Evolutionary conservation across 768 basidiomycete genomes (phyloP).

Genomic region (Piloderma croceum): DNA sequence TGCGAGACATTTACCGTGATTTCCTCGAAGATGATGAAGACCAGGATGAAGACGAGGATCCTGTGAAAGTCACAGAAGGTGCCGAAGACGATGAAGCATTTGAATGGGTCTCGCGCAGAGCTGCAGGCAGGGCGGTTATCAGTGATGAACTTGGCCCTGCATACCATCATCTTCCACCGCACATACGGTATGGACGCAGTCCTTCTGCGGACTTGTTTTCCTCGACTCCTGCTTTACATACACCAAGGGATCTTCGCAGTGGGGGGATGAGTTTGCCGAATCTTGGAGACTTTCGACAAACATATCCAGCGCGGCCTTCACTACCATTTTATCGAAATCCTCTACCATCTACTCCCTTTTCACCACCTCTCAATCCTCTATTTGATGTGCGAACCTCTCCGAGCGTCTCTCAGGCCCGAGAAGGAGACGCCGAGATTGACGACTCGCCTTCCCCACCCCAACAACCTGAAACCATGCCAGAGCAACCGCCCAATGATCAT

Average conservation of each 20-base stretch:
- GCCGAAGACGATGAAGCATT: constrained; percentile 71
- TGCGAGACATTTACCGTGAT: constrained; percentile 91
- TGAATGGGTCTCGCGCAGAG: constrained; percentile 75
- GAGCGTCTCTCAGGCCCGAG: constrained; percentile 9
- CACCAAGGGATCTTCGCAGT: constrained; percentile 42
- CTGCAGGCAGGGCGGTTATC: constrained; percentile 49
- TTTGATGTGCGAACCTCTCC: constrained; percentile 12
- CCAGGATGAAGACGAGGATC: constrained; percentile 28
- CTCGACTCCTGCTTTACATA: constrained; percentile 44
- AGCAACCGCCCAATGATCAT: constrained; percentile 27
- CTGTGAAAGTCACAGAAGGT: constrained; percentile 45
- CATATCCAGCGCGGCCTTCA: constrained; percentile 21
- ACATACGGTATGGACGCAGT: constrained; percentile 59
- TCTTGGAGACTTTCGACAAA: constrained; percentile 32
- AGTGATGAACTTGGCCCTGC: constrained; percentile 42
- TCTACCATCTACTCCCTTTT: constrained; percentile 30
- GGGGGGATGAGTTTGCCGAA: constrained; percentile 33
- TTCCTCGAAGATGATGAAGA: constrained; percentile 85
- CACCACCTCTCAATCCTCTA: constrained; percentile 19
- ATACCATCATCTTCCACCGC: constrained; percentile 69
- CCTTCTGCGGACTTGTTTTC: constrained; percentile 54
- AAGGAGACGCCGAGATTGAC: background rate
- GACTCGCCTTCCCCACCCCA: background rate
- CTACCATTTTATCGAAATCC: constrained; percentile 29
- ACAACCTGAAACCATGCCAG: constrained; percentile 8